Percentiles rank a stretch among this genome's conserved stretches.
Conservation (phyloP, 163 green algal species). For the Scenedesmus sp. region DNA sequence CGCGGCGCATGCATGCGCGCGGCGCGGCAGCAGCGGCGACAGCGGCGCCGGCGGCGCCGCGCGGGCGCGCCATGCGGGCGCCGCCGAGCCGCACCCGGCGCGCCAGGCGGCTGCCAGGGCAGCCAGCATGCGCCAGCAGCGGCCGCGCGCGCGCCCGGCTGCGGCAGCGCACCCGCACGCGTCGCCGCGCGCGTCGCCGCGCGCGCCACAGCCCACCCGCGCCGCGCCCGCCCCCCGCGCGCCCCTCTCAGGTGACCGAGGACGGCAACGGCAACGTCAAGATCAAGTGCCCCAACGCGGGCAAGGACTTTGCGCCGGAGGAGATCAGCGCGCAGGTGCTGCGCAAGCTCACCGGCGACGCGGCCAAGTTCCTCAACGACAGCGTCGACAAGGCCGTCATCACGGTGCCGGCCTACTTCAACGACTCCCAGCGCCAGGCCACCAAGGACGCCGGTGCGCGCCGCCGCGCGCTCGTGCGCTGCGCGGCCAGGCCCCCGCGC, state of each 20-base stretch:
- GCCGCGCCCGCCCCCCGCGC: too few species aligned
- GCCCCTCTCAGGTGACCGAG: conserved; percentile 75
- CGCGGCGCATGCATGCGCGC: neutral
- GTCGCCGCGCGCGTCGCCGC: too few species aligned
- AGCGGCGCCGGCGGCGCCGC: too few species aligned
- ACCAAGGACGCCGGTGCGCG: conserved; percentile 92
- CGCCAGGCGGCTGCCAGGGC: neutral
- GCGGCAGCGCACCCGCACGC: too few species aligned
- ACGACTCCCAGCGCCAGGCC: conserved; percentile 96
- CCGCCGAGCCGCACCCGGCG: too few species aligned
- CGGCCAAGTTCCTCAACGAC: conserved; percentile 95
- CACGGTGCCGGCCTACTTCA: conserved; percentile 99
- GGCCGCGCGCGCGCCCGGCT: neutral
- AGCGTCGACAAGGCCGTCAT: conserved; percentile 97
- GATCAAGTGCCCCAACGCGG: conserved; percentile 89
- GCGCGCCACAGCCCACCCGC: too few species aligned
- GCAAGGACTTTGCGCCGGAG: conserved; percentile 98
- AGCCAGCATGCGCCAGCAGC: neutral
- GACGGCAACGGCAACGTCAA: conserved; percentile 95
- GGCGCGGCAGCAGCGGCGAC: too few species aligned
- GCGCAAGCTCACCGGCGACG: conserved; percentile 85
- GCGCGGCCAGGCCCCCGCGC: too few species aligned
- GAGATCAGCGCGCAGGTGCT: conserved; percentile 96
- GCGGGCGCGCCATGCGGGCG: too few species aligned
- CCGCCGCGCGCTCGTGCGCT: too few species aligned